Percentiles rank a stretch among this genome's conserved stretches.
phyloP scores from a whole-genome alignment of 129 eudicot species.

The Flaveria brownii region DNA sequence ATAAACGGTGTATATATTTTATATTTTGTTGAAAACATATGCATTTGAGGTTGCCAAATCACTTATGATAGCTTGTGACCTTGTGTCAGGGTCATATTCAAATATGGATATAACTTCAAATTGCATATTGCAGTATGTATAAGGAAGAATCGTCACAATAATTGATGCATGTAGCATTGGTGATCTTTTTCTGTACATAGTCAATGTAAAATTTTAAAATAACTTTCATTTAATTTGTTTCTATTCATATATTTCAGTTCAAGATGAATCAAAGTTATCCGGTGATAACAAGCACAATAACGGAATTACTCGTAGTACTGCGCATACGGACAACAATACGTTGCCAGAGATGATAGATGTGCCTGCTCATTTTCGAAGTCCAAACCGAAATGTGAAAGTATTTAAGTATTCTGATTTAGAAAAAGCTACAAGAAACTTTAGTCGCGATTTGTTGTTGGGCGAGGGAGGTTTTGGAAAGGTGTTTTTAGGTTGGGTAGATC shows the following conservation, averaged over 20 bases:
- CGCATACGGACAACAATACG: too few species aligned
- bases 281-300: background rate
- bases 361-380: background rate
- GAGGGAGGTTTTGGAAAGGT: slow-evolving; percentile 31
- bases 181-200: background rate
- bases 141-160: background rate
- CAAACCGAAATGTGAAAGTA: slow-evolving; percentile 18
- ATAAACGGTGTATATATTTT: background rate
- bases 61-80: background rate
- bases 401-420: slow-evolving; percentile 28
- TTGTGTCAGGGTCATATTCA: background rate
- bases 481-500: slow-evolving; percentile 38
- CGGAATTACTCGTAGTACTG: background rate
- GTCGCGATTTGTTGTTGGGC: slow-evolving; percentile 26
- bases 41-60: background rate
- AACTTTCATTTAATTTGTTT: background rate
- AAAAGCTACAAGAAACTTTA: slow-evolving; percentile 31
- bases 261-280: background rate
- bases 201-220: background rate
- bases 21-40: background rate
- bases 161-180: background rate
- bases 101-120: background rate
- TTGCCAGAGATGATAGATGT: background rate
- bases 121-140: background rate
- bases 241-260: background rate